Evolutionary conservation across 2,329 filamentous ascomycete species (phyloP).

Genomic region (Teratosphaeria gauchensis): DNA sequence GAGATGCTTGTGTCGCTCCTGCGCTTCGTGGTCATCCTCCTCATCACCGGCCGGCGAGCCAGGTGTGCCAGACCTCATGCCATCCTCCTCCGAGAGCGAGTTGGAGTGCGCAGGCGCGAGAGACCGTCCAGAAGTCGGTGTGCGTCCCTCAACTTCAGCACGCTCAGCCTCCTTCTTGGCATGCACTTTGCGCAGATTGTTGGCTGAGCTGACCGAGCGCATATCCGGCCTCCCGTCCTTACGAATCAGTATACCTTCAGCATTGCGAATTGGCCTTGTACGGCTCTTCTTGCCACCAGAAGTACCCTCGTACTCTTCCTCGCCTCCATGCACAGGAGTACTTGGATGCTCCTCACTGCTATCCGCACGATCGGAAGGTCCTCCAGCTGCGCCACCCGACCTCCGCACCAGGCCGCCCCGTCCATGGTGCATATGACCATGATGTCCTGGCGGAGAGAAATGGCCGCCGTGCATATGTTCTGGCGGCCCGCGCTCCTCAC

Average conservation of each 20-base stretch:
- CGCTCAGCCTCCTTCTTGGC: conserved; percentile 37
- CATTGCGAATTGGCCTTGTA: conserved; percentile 41
- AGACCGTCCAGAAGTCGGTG: conserved; percentile 11
- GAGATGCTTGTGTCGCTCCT: conserved; percentile 19
- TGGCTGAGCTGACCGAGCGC: conserved; percentile 43
- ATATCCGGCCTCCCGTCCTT: conserved; percentile 44
- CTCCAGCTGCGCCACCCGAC: conserved; percentile 16
- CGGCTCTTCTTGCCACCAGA: conserved; percentile 35
- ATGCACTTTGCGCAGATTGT: conserved; percentile 42
- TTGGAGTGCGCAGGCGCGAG: conserved; percentile 7
- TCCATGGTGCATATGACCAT: not conserved
- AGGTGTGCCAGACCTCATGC: conserved; percentile 13
- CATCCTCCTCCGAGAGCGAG: conserved; percentile 9
- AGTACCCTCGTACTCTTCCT: not conserved
- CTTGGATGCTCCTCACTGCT: conserved; percentile 2
- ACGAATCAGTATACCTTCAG: conserved; percentile 41
- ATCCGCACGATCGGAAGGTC: conserved; percentile 11
- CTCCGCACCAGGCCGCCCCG: conserved; percentile 3
- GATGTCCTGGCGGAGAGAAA: not conserved
- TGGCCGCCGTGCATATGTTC: not conserved
- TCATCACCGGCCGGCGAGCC: conserved; percentile 6
- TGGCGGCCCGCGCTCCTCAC: not conserved
- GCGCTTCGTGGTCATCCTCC: conserved; percentile 12
- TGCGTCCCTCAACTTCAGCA: conserved; percentile 19
- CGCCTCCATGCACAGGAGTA: not conserved